These are phyloP conservation scores for Dictyostelium discoideum DNA, from an alignment of 78 protist species.

Conservation along the genomic window DNA sequence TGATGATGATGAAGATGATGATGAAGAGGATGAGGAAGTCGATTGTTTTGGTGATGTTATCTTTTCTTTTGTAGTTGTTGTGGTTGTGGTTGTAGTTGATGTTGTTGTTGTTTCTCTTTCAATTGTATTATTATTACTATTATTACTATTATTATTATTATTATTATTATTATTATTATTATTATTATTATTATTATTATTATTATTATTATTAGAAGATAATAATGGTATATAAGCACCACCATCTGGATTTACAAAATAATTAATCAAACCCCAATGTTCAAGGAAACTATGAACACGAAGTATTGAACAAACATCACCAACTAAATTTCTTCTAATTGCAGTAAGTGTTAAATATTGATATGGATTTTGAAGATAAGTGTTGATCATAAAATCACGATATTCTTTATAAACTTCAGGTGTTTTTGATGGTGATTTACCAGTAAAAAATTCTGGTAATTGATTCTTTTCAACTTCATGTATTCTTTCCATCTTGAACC, in stretches of 20 bases:
- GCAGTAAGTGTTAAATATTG: conserved; percentile 76
- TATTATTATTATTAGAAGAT: background rate
- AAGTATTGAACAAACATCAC: conserved; percentile 70
- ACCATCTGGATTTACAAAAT: conserved; percentile 65
- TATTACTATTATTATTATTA: background rate
- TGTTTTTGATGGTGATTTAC: conserved; percentile 62
- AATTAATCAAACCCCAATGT: conserved; percentile 83
- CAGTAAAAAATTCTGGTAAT: conserved; percentile 53
- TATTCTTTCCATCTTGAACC: conserved; percentile 58
- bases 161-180: background rate
- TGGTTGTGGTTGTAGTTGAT: background rate
- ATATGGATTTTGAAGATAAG: conserved; percentile 76
- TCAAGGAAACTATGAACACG: conserved; percentile 81
- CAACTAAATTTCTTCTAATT: conserved; percentile 34
- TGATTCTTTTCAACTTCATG: conserved; percentile 52
- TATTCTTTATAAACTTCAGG: conserved; percentile 71
- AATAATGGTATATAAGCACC: conserved; percentile 55
- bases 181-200: background rate
- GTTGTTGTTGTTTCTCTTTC: conserved; percentile 1
- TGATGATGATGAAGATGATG: background rate
- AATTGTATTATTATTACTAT: background rate
- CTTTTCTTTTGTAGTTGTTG: background rate
- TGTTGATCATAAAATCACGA: conserved; percentile 77
- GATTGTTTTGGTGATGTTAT: background rate
- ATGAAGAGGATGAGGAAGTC: background rate